These are phyloP conservation scores for Backusella liffmaniae DNA, from an alignment of 192 early-diverging fungal genomes.

Conservation along the genomic window DNA sequence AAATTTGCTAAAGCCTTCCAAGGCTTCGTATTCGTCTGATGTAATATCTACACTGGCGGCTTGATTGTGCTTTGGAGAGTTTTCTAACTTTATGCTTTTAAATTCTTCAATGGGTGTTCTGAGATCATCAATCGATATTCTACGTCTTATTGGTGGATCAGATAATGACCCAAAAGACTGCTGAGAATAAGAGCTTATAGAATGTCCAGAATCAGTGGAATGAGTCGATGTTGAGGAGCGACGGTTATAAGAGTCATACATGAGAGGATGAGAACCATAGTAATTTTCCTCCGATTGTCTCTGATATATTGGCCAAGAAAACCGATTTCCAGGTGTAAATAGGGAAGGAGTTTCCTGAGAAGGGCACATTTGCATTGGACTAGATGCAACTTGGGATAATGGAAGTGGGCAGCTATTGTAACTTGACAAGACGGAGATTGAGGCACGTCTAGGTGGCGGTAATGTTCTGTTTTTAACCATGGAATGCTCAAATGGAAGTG, in stretches of 20 bases:
- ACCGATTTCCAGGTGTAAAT: slow-evolving; percentile 1
- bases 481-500: not conserved
- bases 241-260: not conserved
- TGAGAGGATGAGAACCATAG: not conserved
- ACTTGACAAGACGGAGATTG: not conserved
- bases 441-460: slow-evolving; percentile 3
- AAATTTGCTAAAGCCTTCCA: slow-evolving; percentile 36
- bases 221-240: not conserved
- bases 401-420: not conserved
- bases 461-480: not conserved
- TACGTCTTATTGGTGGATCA: slow-evolving; percentile 1
- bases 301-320: not conserved
- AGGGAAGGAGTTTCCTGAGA: not conserved
- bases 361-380: not conserved
- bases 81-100: not conserved
- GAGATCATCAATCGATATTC: slow-evolving; percentile 30
- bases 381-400: not conserved
- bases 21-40: slow-evolving; percentile 36
- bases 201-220: not conserved
- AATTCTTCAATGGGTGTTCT: slow-evolving; percentile 27
- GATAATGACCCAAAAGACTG: not conserved
- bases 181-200: not conserved
- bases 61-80: not conserved
- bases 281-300: not conserved
- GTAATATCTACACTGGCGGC: slow-evolving; percentile 12